Conservation (phyloP, 139 green algal species). For the Tetraselmis chui region DNA sequence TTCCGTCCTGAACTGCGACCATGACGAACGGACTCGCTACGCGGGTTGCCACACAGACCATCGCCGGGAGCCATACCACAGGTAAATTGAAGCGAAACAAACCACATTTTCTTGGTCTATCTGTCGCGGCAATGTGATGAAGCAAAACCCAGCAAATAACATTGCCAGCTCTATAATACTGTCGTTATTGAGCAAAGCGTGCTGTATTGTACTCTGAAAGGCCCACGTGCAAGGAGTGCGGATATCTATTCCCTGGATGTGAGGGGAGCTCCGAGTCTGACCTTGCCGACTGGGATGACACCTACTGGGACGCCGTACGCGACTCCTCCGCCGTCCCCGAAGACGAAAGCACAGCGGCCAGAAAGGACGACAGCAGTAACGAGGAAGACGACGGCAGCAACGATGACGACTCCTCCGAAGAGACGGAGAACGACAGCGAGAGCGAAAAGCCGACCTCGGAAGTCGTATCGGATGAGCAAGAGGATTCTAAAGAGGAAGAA, state of each 20-base stretch:
- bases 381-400: neutral
- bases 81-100: neutral
- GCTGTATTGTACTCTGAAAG: neutral
- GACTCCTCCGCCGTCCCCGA: neutral
- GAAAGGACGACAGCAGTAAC: neutral
- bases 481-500: neutral
- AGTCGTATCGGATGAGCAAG: neutral
- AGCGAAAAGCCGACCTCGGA: too few relatives aligned
- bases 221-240: neutral
- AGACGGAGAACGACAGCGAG: neutral
- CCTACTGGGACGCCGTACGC: neutral
- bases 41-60: neutral
- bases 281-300: neutral
- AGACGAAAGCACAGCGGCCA: neutral
- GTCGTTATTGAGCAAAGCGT: neutral
- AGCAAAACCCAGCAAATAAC: neutral
- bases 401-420: neutral
- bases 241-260: neutral
- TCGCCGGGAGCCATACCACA: neutral
- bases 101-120: neutral
- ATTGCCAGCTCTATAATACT: neutral
- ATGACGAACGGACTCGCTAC: neutral
- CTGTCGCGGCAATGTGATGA: neutral
- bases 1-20: neutral
- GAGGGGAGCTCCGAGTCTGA: neutral